phyloP scores from a whole-genome alignment of 2,329 filamentous ascomycete species.

The Colletotrichum camelliae region DNA sequence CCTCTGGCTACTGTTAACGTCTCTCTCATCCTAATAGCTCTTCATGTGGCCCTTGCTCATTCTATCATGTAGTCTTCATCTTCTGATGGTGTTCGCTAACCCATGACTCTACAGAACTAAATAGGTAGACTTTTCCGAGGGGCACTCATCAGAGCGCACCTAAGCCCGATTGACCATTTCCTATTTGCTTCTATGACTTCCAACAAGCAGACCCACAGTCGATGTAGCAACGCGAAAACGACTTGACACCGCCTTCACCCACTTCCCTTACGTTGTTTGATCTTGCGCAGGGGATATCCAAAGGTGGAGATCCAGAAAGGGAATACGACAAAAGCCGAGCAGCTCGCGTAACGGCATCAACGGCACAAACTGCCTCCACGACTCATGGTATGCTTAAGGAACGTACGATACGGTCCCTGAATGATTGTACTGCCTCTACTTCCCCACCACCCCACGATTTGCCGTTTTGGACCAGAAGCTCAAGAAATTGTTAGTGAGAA shows the following conservation, averaged over 20 bases:
- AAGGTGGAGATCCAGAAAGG: background rate
- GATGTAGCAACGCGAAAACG: background rate
- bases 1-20: background rate
- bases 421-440: too few relatives aligned
- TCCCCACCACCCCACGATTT: too few relatives aligned
- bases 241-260: background rate
- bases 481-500: too few relatives aligned
- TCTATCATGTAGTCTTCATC: background rate
- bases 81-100: background rate
- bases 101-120: background rate
- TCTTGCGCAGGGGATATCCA: background rate
- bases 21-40: background rate
- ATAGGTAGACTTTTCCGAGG: background rate
- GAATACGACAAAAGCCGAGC: background rate
- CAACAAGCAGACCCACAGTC: background rate
- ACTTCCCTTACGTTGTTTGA: background rate
- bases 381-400: background rate
- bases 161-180: background rate
- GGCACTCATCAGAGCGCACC: background rate
- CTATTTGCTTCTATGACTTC: background rate
- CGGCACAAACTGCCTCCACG: background rate
- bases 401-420: too few relatives aligned
- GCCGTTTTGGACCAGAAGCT: too few relatives aligned
- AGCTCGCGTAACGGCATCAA: background rate
- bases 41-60: background rate